A percentile compares a stretch with the other conserved stretches of the same genome.
Evolutionary conservation across 2,329 filamentous ascomycete species (phyloP).

Genomic region (Fusarium brevicatenulatum): DNA sequence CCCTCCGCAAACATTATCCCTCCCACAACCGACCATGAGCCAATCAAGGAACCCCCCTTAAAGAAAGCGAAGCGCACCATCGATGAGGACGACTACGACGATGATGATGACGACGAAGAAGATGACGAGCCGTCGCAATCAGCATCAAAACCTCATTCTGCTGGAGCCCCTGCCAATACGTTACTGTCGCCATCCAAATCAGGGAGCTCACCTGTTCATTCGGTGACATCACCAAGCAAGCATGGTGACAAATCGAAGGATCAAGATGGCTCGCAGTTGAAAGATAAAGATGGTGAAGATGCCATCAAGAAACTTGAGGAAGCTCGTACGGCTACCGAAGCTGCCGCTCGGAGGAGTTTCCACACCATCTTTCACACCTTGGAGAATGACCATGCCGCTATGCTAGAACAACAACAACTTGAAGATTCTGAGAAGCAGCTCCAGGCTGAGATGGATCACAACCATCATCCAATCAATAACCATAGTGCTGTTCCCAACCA

Average conservation of each 20-base stretch:
- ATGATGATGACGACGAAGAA: slow-evolving; percentile 81
- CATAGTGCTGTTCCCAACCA: slow-evolving; percentile 72
- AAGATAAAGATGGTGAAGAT: slow-evolving; percentile 81
- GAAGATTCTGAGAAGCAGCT: slow-evolving; percentile 97
- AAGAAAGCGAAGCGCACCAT: slow-evolving; percentile 83
- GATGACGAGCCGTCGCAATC: slow-evolving; percentile 65
- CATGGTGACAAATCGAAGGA: slow-evolving; percentile 64
- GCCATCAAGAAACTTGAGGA: slow-evolving; percentile 93
- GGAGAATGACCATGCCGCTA: slow-evolving; percentile 93
- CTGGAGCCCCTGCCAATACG: slow-evolving; percentile 62
- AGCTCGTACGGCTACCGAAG: slow-evolving; percentile 88
- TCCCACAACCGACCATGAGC: slow-evolving; percentile 67
- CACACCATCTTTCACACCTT: slow-evolving; percentile 94
- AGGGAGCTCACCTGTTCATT: slow-evolving; percentile 73
- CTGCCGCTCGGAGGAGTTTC: slow-evolving; percentile 89
- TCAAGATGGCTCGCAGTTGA: slow-evolving; percentile 59
- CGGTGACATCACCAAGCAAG: slow-evolving; percentile 69
- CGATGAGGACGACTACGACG: slow-evolving; percentile 86
- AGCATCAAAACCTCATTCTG: slow-evolving; percentile 63
- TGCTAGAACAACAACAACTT: slow-evolving; percentile 96
- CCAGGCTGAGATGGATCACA: slow-evolving; percentile 90
- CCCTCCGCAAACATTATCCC: slow-evolving; percentile 57
- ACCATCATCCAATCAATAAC: slow-evolving; percentile 61
- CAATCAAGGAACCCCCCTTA: slow-evolving; percentile 68
- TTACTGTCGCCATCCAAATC: slow-evolving; percentile 77